Evolutionary conservation across 441 rosid species (phyloP).

Genomic region (Populus hybrid): DNA sequence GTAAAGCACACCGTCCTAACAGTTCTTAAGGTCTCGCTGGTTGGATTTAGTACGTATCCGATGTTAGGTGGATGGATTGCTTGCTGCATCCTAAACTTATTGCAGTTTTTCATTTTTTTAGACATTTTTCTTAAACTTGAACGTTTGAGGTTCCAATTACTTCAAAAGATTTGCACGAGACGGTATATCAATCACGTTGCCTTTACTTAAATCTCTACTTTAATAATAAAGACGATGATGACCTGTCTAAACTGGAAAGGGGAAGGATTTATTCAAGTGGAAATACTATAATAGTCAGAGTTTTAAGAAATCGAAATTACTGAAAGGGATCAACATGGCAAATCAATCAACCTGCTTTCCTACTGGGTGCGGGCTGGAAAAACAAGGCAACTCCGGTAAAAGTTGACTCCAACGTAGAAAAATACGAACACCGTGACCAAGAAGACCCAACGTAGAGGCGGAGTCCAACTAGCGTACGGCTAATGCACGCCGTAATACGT

Average conservation of each 20-base stretch:
- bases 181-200: no score
- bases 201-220: no score
- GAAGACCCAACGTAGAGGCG: not conserved
- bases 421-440: not conserved
- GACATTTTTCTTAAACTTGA: no score
- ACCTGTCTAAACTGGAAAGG: no score
- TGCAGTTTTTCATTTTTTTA: not conserved
- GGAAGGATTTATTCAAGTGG: not conserved
- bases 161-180: no score
- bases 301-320: not conserved
- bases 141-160: no score
- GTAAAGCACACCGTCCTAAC: constrained; percentile 19
- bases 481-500: constrained; percentile 59
- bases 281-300: not conserved
- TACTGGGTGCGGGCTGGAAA: not conserved
- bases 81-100: not conserved
- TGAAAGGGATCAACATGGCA: not conserved
- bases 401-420: not conserved
- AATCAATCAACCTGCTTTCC: not conserved
- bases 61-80: not conserved
- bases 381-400: not conserved
- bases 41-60: not conserved
- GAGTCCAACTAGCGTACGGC: constrained; percentile 40
- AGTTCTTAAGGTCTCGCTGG: not conserved
- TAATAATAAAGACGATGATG: no score